Conservation (phyloP, 2,329 filamentous ascomycete genomes). For the Capronia epimyces region DNA sequence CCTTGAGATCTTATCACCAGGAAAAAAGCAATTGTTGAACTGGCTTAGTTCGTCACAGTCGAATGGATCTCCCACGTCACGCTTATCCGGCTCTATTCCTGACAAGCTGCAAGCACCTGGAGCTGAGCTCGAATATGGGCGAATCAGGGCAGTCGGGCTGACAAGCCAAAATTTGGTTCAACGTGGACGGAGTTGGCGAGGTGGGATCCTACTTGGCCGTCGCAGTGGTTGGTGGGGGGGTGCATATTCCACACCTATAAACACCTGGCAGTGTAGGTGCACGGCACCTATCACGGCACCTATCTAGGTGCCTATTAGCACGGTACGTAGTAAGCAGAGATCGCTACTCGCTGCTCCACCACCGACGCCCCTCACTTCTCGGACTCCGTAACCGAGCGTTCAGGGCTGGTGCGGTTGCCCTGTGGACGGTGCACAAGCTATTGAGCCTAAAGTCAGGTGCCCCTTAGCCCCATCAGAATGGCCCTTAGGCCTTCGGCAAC, state of each 20-base stretch:
- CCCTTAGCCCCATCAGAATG: too few species aligned
- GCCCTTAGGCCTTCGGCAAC: neutral
- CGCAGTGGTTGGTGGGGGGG: neutral
- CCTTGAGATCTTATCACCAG: slow-evolving; percentile 6
- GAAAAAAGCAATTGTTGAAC: slow-evolving; percentile 23
- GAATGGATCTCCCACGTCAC: slow-evolving; percentile 25
- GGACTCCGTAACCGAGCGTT: neutral
- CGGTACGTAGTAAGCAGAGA: too few species aligned
- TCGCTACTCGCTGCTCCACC: neutral
- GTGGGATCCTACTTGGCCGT: too few species aligned
- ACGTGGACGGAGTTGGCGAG: neutral
- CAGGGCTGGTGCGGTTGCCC: neutral
- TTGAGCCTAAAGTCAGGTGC: neutral
- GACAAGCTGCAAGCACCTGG: slow-evolving; percentile 1
- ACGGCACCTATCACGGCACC: too few species aligned
- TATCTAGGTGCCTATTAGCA: neutral
- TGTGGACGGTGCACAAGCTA: neutral
- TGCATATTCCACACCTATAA: neutral
- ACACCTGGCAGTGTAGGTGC: neutral
- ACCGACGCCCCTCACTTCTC: neutral
- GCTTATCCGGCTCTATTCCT: slow-evolving; percentile 13
- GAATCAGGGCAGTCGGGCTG: slow-evolving; percentile 8
- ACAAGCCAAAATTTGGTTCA: slow-evolving; percentile 5
- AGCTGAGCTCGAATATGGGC: neutral
- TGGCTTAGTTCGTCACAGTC: neutral